phyloP scores from a whole-genome alignment of 495 filamentous ascomycete genomes.

The Pyronema omphalodes region DNA sequence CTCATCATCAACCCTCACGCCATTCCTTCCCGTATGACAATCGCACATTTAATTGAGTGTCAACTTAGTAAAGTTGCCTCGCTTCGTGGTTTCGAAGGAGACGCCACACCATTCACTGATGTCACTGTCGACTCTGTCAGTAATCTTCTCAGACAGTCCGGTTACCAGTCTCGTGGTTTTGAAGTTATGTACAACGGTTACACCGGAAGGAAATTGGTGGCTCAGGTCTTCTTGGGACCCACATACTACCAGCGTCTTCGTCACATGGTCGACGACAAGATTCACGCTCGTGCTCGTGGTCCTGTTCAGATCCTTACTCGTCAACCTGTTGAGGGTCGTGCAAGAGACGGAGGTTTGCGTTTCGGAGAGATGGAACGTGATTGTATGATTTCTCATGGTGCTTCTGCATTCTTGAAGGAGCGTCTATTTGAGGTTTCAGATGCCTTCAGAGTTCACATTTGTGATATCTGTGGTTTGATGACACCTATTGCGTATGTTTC shows the following conservation, averaged over 20 bases:
- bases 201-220: constrained; percentile 77
- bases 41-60: constrained; percentile 99
- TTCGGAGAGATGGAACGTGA: constrained; percentile 99
- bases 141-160: constrained; percentile 66
- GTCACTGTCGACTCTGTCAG: constrained; percentile 94
- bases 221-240: constrained; percentile 90
- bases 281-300: constrained; percentile 87
- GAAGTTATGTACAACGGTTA: constrained; percentile 98
- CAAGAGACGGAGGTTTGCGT: constrained; percentile 88
- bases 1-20: constrained; percentile 99
- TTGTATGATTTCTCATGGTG: constrained; percentile 99
- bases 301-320: constrained; percentile 94
- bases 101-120: constrained; percentile 95
- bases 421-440: constrained; percentile 91
- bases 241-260: constrained; percentile 98
- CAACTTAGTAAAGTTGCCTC: constrained; percentile 87
- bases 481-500: constrained; percentile 88
- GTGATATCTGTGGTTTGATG: constrained; percentile 97
- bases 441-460: constrained; percentile 96
- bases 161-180: constrained; percentile 91
- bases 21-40: constrained; percentile 99
- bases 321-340: constrained; percentile 96
- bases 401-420: constrained; percentile 92
- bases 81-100: constrained; percentile 78
- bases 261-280: constrained; percentile 99